Evolutionary conservation across 805 yeast species (phyloP), one percentile per base, ranked within the genome.

Genomic region (Cyberlindnera nakhonratchasimensis): DNA sequence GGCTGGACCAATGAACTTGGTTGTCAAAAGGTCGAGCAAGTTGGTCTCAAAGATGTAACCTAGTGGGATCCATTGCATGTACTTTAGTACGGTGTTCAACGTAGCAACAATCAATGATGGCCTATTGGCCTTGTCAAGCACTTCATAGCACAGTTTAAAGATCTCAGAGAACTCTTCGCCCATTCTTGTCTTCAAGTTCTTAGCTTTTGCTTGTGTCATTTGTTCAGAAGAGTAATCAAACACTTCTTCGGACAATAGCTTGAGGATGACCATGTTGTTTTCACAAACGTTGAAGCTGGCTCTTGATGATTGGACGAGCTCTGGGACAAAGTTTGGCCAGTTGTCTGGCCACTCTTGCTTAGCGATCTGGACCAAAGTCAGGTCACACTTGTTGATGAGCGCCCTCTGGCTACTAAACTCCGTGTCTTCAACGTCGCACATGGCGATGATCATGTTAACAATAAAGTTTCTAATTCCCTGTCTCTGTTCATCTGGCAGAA

Each of bases 271-370:
- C 98, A 93, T 91, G 67, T 93, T 93, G 69, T 93, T 93, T 65
- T 93, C 99, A 69, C 99, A 93, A 39, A 93, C 96, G 57, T 89
- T 91, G 63, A 86, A 79, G 18, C 93, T 82, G 12, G 91, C 79
- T 50, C 87, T 78, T 34, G 95, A 82, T 50, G 95, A 82, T 46
- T 75, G 77, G 35, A 91, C 93, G 43, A 93, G 77, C 63, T 93
- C 99, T 14, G 96, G 96, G 38, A 93, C 85, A 58, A 93, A 93
- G 56, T 83, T 86, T 16, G 98, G 98, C 99, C 99, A 93, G 63
- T 90, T 86, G 54, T 82, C 87, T 25, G 99, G 99, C 99, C 99
- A 93, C 63, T 93, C 99, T 67, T 93, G 98, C 59, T 93, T 93
- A 58, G 93, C 77, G 39, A 93, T 82, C 59, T 90, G 95, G 28